These are phyloP conservation scores for Trametes pubescens DNA, from an alignment of 1,284 basidiomycete species.

Conservation along the genomic window DNA sequence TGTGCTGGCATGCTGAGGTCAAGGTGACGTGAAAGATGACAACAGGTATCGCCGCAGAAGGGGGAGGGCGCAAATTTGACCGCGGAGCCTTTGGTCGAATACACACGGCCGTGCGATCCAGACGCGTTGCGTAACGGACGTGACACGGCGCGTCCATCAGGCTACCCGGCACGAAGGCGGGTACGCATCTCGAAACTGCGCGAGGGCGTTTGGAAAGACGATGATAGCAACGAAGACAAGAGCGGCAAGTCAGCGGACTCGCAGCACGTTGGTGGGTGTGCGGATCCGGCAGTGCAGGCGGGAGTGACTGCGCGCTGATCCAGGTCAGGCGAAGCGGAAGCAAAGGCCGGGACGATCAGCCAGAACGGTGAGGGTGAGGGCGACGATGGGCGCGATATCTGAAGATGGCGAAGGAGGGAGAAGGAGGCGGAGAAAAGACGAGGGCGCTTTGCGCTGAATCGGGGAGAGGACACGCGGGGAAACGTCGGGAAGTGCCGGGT, in stretches of 20 bases:
- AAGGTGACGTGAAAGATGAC: constrained; percentile 20
- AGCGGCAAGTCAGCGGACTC: constrained; percentile 3
- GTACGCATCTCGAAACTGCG: neutral
- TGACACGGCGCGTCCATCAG: constrained; percentile 5
- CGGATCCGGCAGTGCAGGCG: constrained; percentile 19
- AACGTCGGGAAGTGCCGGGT: constrained; percentile 29
- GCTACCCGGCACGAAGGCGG: neutral
- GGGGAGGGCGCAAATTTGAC: constrained; percentile 1
- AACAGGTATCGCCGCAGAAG: constrained; percentile 17
- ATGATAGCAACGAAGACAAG: constrained; percentile 3
- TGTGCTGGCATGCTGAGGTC: neutral
- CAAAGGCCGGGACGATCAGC: constrained; percentile 29
- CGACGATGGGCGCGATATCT: constrained; percentile 22
- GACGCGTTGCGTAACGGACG: constrained; percentile 7
- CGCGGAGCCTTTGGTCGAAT: constrained; percentile 3
- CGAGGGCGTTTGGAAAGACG: neutral
- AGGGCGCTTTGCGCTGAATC: neutral
- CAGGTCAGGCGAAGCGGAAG: constrained; percentile 16
- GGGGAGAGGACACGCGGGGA: constrained; percentile 23
- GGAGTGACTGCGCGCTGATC: constrained; percentile 20
- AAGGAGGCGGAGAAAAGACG: constrained; percentile 14
- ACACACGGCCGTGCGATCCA: constrained; percentile 10
- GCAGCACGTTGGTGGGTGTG: constrained; percentile 27
- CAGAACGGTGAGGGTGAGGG: constrained; percentile 10
- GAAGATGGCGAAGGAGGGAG: constrained; percentile 10